Conservation (phyloP, 148 eudicot species). For the Silene latifolia region DNA sequence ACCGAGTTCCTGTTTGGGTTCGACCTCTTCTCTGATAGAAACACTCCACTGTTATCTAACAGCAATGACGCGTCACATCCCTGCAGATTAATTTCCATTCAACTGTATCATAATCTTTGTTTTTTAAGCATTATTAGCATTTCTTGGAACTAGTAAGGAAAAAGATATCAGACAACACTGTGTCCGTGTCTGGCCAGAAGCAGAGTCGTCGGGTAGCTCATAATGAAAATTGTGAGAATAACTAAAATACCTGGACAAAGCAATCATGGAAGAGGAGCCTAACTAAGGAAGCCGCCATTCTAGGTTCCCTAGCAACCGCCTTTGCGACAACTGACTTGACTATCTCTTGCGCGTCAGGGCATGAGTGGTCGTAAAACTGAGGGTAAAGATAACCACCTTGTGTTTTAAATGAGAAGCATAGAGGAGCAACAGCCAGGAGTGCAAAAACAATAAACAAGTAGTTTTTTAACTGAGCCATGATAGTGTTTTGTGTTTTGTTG, state of each 20-base stretch:
- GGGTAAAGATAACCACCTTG: conserved; percentile 52
- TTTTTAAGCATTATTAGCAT: too few species aligned
- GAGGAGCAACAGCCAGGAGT: conserved; percentile 11
- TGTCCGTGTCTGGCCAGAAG: too few species aligned
- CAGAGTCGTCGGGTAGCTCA: too few species aligned
- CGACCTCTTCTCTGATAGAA: conserved; percentile 63
- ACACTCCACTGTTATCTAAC: conserved; percentile 52
- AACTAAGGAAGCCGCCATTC: conserved; percentile 80
- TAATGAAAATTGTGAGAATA: too few species aligned
- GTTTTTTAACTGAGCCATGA: background rate
- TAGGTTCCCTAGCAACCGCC: conserved; percentile 58
- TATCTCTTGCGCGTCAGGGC: conserved; percentile 56
- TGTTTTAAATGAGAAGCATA: conserved; percentile 35
- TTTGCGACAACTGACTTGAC: conserved; percentile 57
- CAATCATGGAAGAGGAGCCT: conserved; percentile 84
- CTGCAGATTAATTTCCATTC: conserved; percentile 24
- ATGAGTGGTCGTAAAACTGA: conserved; percentile 65
- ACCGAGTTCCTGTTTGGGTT: conserved; percentile 63
- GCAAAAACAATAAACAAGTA: background rate
- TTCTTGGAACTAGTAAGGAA: too few species aligned
- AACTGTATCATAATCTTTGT: background rate
- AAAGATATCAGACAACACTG: too few species aligned
- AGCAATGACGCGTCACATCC: conserved; percentile 85
- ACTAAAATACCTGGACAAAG: conserved; percentile 55
- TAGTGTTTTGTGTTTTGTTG: background rate